These are phyloP conservation scores for Penicillium carneum DNA, from an alignment of 2,329 filamentous ascomycete genomes.

Conservation along the genomic window DNA sequence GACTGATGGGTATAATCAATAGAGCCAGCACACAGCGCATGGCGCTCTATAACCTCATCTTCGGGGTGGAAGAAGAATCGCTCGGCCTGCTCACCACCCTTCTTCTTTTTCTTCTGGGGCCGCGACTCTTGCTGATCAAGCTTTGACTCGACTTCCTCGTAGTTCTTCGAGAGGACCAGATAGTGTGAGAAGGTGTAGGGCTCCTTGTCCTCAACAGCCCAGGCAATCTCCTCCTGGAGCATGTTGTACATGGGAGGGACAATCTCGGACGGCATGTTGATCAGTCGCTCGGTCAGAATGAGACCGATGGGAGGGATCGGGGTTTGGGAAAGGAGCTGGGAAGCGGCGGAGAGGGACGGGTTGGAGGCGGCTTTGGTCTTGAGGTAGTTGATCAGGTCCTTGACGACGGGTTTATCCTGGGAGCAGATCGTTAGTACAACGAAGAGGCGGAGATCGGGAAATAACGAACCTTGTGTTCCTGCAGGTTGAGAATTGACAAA, in stretches of 20 bases:
- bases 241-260: conserved; percentile 93
- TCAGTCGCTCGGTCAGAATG: conserved; percentile 87
- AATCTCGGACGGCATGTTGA: conserved; percentile 95
- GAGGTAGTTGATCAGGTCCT: conserved; percentile 76
- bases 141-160: conserved; percentile 82
- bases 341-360: conserved; percentile 64
- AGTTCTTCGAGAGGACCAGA: conserved; percentile 89
- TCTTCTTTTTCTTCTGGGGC: conserved; percentile 73
- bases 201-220: conserved; percentile 86
- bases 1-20: conserved; percentile 80
- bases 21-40: conserved; percentile 72
- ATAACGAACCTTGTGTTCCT: conserved; percentile 68
- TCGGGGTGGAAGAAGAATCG: conserved; percentile 94
- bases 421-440: neutral
- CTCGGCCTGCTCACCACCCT: conserved; percentile 57
- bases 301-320: conserved; percentile 74
- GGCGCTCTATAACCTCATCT: conserved; percentile 83
- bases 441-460: neutral
- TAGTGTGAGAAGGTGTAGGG: conserved; percentile 94
- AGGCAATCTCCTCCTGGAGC: conserved; percentile 88
- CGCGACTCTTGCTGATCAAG: conserved; percentile 71
- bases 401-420: conserved; percentile 73
- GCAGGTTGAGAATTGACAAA: conserved; percentile 83
- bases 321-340: conserved; percentile 63
- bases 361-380: conserved; percentile 61